Evolutionary conservation across 2,329 filamentous ascomycete genomes (phyloP).

Genomic region (Colletotrichum kahawae): DNA sequence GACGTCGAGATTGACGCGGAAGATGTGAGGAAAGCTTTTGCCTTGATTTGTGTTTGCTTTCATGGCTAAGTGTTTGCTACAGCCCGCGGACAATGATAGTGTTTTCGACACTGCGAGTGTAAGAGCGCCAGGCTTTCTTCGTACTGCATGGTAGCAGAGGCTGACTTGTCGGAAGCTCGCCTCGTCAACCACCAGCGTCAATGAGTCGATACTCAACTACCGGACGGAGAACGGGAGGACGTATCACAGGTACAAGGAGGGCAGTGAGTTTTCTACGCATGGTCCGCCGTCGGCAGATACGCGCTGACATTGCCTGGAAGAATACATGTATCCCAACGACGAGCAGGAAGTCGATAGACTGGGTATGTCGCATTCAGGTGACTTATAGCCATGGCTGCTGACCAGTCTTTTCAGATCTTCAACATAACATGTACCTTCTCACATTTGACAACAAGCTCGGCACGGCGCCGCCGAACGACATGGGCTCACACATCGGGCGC

Average conservation of each 20-base stretch:
- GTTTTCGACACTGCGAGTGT: neutral
- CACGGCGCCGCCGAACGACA: conserved; percentile 25
- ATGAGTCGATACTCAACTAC: conserved; percentile 31
- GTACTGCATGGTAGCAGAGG: neutral
- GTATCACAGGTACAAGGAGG: conserved; percentile 23
- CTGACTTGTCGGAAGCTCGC: neutral
- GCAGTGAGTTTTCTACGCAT: neutral
- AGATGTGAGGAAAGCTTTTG: neutral
- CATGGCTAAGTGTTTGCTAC: neutral
- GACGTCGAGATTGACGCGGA: neutral
- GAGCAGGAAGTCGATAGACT: neutral
- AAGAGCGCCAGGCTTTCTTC: neutral
- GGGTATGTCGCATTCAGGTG: neutral
- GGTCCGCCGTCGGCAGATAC: neutral
- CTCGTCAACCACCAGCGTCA: conserved; percentile 31
- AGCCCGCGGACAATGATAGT: neutral
- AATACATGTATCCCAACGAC: neutral
- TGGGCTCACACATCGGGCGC: conserved; percentile 34
- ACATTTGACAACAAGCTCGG: conserved; percentile 35
- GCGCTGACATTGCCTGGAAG: neutral
- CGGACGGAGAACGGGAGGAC: conserved; percentile 2
- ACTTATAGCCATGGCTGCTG: neutral
- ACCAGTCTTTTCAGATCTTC: conserved; percentile 30
- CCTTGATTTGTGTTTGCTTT: neutral
- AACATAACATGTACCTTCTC: conserved; percentile 38